Conservation (phyloP, 2,329 filamentous ascomycete genomes). For the Alternaria panax region DNA sequence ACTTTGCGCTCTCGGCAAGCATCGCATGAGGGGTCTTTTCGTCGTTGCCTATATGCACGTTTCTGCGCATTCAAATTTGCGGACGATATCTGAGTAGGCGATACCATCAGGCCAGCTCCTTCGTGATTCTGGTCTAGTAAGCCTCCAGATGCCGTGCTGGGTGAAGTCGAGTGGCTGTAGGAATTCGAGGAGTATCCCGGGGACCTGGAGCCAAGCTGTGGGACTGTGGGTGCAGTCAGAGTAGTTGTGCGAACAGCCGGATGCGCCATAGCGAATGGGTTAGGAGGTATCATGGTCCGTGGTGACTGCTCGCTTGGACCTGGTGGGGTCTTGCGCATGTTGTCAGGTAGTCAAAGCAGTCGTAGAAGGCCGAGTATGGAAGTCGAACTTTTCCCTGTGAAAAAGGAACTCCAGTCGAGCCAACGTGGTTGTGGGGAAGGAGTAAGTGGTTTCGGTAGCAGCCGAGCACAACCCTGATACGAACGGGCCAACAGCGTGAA, state of each 20-base stretch:
- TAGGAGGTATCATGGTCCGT: constrained; percentile 44
- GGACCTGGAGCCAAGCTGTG: constrained; percentile 40
- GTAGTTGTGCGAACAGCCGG: constrained; percentile 33
- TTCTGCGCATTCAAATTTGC: constrained; percentile 77
- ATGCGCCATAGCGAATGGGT: constrained; percentile 41
- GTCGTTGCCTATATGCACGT: constrained; percentile 88
- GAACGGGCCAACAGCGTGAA: constrained; percentile 37
- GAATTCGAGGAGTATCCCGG: constrained; percentile 41
- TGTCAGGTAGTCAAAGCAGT: constrained; percentile 15
- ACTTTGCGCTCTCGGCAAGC: constrained; percentile 86
- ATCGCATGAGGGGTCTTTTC: constrained; percentile 97
- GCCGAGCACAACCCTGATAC: constrained; percentile 42
- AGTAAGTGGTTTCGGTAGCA: constrained; percentile 41
- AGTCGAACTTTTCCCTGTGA: constrained; percentile 10
- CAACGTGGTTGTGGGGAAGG: constrained; percentile 36
- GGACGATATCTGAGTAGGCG: constrained; percentile 51
- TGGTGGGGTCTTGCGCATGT: constrained; percentile 44
- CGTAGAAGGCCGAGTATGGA: constrained; percentile 7
- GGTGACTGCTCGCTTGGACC: constrained; percentile 44
- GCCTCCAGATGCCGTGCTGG: constrained; percentile 45
- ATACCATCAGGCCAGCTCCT: constrained; percentile 51
- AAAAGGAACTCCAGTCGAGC: constrained; percentile 6
- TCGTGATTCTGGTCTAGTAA: constrained; percentile 43
- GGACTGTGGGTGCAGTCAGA: constrained; percentile 40
- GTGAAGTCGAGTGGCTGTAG: constrained; percentile 47